Percentiles rank a stretch among this genome's conserved stretches.
Conservation (phyloP, 2,329 filamentous ascomycete genomes). For the Zymoseptoria passerinii region DNA sequence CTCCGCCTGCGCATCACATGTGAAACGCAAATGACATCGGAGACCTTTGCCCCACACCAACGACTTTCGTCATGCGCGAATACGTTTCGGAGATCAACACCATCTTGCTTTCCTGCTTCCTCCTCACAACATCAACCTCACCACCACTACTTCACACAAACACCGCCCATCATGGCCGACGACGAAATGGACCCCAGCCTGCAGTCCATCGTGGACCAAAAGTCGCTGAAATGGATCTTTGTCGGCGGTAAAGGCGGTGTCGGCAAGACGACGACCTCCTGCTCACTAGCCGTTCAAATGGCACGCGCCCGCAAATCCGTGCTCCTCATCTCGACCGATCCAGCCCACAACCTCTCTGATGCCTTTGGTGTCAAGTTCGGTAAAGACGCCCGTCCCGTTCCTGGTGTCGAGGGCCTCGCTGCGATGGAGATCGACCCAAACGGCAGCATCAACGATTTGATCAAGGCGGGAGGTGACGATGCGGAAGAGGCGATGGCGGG, state of each 20-base stretch:
- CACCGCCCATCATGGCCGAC: slow-evolving; percentile 48
- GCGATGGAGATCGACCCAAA: slow-evolving; percentile 99
- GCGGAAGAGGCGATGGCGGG: slow-evolving; percentile 63
- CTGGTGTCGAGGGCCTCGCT: slow-evolving; percentile 87
- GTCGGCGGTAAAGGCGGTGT: slow-evolving; percentile 97
- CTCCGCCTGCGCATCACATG: not conserved
- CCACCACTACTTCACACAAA: too few species aligned
- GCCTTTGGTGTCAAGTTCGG: slow-evolving; percentile 99
- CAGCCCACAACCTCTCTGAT: slow-evolving; percentile 94
- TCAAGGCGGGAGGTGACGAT: slow-evolving; percentile 68
- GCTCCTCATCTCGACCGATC: slow-evolving; percentile 95
- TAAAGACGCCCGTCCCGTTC: slow-evolving; percentile 88
- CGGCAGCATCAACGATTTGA: slow-evolving; percentile 89
- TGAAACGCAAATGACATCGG: not conserved
- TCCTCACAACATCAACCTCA: too few species aligned
- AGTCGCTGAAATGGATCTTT: slow-evolving; percentile 95
- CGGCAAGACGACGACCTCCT: slow-evolving; percentile 98
- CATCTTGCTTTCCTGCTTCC: not conserved
- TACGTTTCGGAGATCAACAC: not conserved
- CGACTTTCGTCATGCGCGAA: too few species aligned
- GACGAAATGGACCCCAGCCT: slow-evolving; percentile 83
- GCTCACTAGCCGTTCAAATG: slow-evolving; percentile 95
- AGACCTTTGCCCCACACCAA: too few species aligned
- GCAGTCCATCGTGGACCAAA: slow-evolving; percentile 90
- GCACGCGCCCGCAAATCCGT: slow-evolving; percentile 91